Base-by-base conservation (phyloP, 2,329 filamentous ascomycete species). In the Septoria petroselini region DNA sequence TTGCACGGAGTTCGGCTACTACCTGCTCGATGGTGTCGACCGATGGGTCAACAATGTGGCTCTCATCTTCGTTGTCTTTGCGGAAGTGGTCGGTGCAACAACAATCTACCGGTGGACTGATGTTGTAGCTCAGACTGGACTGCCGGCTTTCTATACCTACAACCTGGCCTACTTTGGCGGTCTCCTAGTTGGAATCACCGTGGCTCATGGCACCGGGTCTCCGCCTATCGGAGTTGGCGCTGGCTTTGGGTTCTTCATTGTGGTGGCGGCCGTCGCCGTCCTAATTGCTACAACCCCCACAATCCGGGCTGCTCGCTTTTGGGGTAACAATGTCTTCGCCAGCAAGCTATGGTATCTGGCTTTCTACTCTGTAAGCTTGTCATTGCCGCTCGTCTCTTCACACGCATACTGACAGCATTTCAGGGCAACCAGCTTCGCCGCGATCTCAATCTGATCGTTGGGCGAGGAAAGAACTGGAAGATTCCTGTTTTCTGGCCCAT, bases 1-100 rank as follows among this genome's bases (percentile, higher is more conserved):
- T 60, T 80, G 78, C 62, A 80, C 78, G 0, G 71, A 80, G 47
- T 80, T 81, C 30, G 79, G 79, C 3, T 80, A 76, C 60, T 76
- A 78, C 50, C 70, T 81, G 0, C 69, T 81, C 2, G 72, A 75
- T 19, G 78, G 76, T 1, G 71, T 81, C 11, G 79, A 81, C 46
- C 66, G 72, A 2, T 81, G 77, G 77, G 71, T 77, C 52, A 81
- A 79, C 60, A 76, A 81, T 55, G 70, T 79, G 4, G 69, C 73
- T 12, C 60, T 81, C 15, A 71, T 81, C 41, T 77, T 82, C 60
- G 73, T 81, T 43, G 71, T 82, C 47, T 73, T 77, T 70, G 60
- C 75, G 51, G 66, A 82, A 66, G 70, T 78, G 54, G 69, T 78
- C 48, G 72, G 73, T 23, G 72, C 77, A 0, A 82, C 75, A 0